Conservation (phyloP, 2,329 filamentous ascomycete species). For the Scedosporium boydii region DNA sequence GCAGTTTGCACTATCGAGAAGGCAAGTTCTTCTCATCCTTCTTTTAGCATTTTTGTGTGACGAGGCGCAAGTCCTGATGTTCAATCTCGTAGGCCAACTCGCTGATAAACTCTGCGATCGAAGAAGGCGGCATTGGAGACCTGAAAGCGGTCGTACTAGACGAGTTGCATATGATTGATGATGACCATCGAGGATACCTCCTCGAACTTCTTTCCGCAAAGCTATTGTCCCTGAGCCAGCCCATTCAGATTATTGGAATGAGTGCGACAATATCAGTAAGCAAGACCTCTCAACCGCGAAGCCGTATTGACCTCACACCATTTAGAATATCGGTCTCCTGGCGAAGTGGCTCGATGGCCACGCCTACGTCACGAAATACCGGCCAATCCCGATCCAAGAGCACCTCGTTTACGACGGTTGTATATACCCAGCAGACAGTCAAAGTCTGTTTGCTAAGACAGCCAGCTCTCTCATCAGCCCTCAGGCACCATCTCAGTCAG, state of each 20-base stretch:
- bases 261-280: slow-evolving; percentile 65
- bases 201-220: slow-evolving; percentile 68
- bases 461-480: slow-evolving; percentile 33
- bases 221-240: slow-evolving; percentile 55
- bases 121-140: slow-evolving; percentile 56
- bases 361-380: slow-evolving; percentile 63
- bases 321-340: slow-evolving; percentile 58
- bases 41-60: background rate
- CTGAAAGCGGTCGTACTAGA: slow-evolving; percentile 62
- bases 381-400: slow-evolving; percentile 67
- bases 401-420: slow-evolving; percentile 62
- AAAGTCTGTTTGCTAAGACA: slow-evolving; percentile 27
- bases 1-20: slow-evolving; percentile 76
- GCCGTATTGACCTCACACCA: background rate
- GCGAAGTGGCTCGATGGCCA: slow-evolving; percentile 62
- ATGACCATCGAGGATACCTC: slow-evolving; percentile 65
- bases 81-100: slow-evolving; percentile 52
- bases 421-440: slow-evolving; percentile 51
- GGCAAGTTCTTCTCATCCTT: slow-evolving; percentile 17
- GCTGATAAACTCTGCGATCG: slow-evolving; percentile 63
- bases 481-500: background rate
- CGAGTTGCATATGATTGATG: slow-evolving; percentile 75
- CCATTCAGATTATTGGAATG: slow-evolving; percentile 68
- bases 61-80: background rate
- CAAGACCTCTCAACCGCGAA: slow-evolving; percentile 6